Conservation (phyloP, 73 alveolate species). For the Tetrahymena malaccensis region DNA sequence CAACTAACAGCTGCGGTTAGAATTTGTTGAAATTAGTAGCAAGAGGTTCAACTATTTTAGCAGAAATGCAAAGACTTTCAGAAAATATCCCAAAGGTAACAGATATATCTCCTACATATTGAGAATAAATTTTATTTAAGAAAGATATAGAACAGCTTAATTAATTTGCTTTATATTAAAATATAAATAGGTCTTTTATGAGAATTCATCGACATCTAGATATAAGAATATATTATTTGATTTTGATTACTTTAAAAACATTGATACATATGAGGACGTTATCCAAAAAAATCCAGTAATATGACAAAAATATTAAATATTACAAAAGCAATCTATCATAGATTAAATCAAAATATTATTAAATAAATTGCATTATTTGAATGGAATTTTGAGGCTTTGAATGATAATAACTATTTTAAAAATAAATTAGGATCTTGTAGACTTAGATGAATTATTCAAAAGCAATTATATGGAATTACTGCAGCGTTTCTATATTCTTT, state of each 20-base stretch:
- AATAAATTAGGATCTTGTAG: conserved; percentile 54
- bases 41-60: conserved; percentile 88
- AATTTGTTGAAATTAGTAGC: conserved; percentile 81
- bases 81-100: conserved; percentile 89
- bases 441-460: conserved; percentile 91
- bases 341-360: too few species aligned
- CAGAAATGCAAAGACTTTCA: conserved; percentile 86
- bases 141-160: not conserved
- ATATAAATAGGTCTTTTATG: not conserved
- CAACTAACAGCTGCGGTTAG: conserved; percentile 60
- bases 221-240: conserved; percentile 80
- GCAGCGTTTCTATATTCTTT: conserved; percentile 86
- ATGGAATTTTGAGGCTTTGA: not conserved
- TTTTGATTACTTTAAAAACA: conserved; percentile 69
- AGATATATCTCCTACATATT: not conserved
- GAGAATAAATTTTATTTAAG: not conserved
- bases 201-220: conserved; percentile 18
- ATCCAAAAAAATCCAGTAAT: conserved; percentile 68
- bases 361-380: not conserved
- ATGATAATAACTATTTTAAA: not conserved
- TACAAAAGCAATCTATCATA: not conserved
- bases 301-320: too few species aligned
- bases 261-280: conserved; percentile 79
- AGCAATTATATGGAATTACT: conserved; percentile 83
- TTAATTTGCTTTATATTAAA: not conserved